phyloP scores from a whole-genome alignment of 495 filamentous ascomycete species.

The Glutinoglossum americanum region DNA sequence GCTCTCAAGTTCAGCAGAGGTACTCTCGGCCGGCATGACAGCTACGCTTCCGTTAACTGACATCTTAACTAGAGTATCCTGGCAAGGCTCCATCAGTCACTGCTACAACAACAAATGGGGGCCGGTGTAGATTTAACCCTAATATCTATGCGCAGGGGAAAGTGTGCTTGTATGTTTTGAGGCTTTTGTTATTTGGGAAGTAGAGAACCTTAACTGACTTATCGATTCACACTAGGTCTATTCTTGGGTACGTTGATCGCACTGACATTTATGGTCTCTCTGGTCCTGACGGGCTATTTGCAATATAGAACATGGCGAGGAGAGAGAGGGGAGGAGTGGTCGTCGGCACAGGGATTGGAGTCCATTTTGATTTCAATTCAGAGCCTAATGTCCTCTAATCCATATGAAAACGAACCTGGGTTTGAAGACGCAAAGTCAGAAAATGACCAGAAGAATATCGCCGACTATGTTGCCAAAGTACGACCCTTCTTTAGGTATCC shows the following conservation, averaged over 20 bases:
- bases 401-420: slow-evolving; percentile 91
- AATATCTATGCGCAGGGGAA: slow-evolving; percentile 86
- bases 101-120: slow-evolving; percentile 67
- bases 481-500: background rate
- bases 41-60: slow-evolving; percentile 7
- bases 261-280: background rate
- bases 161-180: slow-evolving; percentile 56
- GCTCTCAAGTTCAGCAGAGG: slow-evolving; percentile 43
- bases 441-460: slow-evolving; percentile 50
- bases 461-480: slow-evolving; percentile 75
- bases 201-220: background rate
- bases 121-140: slow-evolving; percentile 77
- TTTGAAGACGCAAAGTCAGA: slow-evolving; percentile 53
- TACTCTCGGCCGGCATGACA: slow-evolving; percentile 9
- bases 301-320: slow-evolving; percentile 70
- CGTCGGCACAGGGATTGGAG: slow-evolving; percentile 82
- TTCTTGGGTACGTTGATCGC: slow-evolving; percentile 44
- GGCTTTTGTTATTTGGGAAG: too few relatives aligned
- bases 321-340: slow-evolving; percentile 81
- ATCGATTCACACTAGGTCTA: slow-evolving; percentile 36
- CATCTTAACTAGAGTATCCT: slow-evolving; percentile 49
- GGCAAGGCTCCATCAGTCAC: slow-evolving; percentile 56
- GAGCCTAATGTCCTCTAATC: slow-evolving; percentile 81
- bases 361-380: slow-evolving; percentile 91
- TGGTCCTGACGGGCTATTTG: background rate